These are phyloP conservation scores for Kluyveromyces aestuarii DNA, from an alignment of 805 yeast species.

Conservation along the genomic window DNA sequence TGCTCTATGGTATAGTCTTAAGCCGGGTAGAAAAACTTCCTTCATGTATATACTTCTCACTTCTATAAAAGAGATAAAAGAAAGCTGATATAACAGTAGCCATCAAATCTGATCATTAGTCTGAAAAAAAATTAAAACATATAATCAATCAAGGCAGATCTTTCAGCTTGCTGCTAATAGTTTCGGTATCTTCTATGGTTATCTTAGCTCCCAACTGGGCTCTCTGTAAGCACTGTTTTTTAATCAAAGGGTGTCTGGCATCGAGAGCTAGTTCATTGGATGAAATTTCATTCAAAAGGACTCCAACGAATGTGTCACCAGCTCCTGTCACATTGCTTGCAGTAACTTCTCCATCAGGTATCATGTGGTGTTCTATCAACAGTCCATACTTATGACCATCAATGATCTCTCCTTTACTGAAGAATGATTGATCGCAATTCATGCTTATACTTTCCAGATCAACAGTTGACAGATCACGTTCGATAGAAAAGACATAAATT, in stretches of 20 bases:
- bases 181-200: slow-evolving; percentile 7
- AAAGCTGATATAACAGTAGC: no score
- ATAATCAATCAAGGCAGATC: background rate
- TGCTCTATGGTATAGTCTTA: slow-evolving; percentile 8
- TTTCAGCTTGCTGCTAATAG: slow-evolving; percentile 5
- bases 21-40: background rate
- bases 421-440: slow-evolving; percentile 5
- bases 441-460: slow-evolving; percentile 9
- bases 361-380: slow-evolving; percentile 52
- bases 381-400: slow-evolving; percentile 36
- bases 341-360: slow-evolving; percentile 28
- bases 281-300: slow-evolving; percentile 36
- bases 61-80: no score
- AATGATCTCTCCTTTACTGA: slow-evolving; percentile 1
- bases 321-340: slow-evolving; percentile 77
- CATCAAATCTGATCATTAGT: no score
- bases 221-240: slow-evolving; percentile 3
- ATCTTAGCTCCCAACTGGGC: slow-evolving; percentile 10
- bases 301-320: slow-evolving; percentile 75
- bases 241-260: background rate
- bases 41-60: background rate
- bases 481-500: slow-evolving; percentile 36
- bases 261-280: slow-evolving; percentile 3
- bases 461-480: slow-evolving; percentile 6
- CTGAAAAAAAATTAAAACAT: no score